These are phyloP conservation scores for Eucalyptus polyanthemos DNA, from an alignment of 345 rosid genomes.

Conservation along the genomic window DNA sequence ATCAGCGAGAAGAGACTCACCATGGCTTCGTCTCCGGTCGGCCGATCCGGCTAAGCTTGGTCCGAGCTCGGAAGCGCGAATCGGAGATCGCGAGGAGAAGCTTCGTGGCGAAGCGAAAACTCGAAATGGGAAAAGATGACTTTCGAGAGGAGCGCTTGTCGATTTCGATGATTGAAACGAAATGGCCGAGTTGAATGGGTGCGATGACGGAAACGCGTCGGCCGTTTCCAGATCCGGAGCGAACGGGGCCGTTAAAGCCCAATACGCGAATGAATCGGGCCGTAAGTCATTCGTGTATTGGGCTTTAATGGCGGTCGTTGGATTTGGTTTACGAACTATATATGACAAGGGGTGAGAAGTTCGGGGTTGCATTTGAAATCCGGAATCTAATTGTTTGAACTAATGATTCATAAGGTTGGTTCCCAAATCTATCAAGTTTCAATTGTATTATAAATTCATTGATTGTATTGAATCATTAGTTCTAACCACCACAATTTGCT, in stretches of 20 bases:
- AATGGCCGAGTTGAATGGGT: background rate
- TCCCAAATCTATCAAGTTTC: accelerated
- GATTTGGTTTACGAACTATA: background rate
- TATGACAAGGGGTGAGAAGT: accelerated
- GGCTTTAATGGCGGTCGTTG: background rate
- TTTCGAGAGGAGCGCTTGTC: background rate
- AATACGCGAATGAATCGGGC: background rate
- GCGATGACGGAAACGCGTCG: background rate
- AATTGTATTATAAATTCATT: background rate
- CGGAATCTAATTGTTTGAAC: background rate
- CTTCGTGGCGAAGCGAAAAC: background rate
- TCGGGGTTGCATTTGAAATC: background rate
- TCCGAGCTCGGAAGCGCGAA: background rate
- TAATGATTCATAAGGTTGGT: accelerated
- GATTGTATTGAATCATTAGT: accelerated
- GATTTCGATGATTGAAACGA: background rate
- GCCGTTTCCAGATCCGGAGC: background rate
- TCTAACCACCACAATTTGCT: background rate
- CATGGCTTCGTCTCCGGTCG: background rate
- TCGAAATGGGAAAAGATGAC: background rate
- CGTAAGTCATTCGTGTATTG: background rate
- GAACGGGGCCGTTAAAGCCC: background rate
- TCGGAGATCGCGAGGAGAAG: background rate
- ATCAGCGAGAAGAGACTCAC: background rate
- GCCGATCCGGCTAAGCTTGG: background rate